Percentiles rank a stretch among this genome's conserved stretches.
phyloP scores from a whole-genome alignment of 441 rosid species.

The Eutrema salsugineum region DNA sequence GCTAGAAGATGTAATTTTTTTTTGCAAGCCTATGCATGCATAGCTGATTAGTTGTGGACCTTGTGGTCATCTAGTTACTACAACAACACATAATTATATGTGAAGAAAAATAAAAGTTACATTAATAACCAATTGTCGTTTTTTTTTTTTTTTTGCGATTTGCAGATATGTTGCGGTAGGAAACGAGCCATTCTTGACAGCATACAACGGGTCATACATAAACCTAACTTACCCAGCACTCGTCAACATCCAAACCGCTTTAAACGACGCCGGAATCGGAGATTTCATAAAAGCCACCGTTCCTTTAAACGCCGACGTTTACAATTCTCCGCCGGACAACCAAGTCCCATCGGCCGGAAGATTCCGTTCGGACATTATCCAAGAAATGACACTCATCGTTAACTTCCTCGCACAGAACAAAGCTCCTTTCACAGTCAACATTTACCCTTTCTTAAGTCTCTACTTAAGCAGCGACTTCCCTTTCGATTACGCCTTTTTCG shows the following conservation, averaged over 20 bases:
- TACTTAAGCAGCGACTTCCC: conserved; percentile 76
- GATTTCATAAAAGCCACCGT: conserved; percentile 84
- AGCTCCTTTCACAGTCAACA: conserved; percentile 85
- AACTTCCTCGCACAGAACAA: conserved; percentile 63
- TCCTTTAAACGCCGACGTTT: conserved; percentile 89
- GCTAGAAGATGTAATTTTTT: no score
- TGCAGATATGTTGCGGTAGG: conserved; percentile 87
- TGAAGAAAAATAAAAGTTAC: background rate
- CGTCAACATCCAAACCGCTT: conserved; percentile 85
- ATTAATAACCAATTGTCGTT: background rate
- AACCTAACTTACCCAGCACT: conserved; percentile 85
- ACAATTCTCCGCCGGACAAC: conserved; percentile 56
- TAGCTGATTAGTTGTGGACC: no score
- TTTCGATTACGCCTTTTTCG: conserved; percentile 80
- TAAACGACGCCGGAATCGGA: conserved; percentile 75
- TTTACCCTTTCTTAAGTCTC: conserved; percentile 89
- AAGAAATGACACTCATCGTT: conserved; percentile 67
- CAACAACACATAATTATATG: background rate
- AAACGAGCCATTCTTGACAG: conserved; percentile 74
- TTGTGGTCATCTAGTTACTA: background rate
- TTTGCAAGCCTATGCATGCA: background rate
- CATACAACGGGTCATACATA: conserved; percentile 68
- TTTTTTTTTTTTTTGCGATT: background rate
- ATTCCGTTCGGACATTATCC: conserved; percentile 63
- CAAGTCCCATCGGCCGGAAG: conserved; percentile 78